Evolutionary conservation across 352 stramenopile genomes (phyloP), one percentile per base, ranked within the genome.

Genomic region (Globisporangium uncinulatum): DNA sequence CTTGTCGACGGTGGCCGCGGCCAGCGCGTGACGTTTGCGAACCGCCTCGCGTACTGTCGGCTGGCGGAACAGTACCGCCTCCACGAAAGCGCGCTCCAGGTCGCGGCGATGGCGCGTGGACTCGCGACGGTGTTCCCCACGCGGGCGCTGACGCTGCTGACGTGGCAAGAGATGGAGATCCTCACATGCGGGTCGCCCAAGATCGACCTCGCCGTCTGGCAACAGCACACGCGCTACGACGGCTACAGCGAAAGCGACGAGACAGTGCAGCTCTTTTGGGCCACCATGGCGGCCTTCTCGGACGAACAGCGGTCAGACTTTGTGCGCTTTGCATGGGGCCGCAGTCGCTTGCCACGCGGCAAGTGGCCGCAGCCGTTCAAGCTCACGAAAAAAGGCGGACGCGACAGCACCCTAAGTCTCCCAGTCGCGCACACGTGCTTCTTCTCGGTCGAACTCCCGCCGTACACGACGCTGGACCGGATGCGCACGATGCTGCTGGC

Each of bases 381-480:
- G 56, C 60, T 97, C n/a, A 96, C 79, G 29, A 94, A 92, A 51
- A 94, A 94, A 62, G 81, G 83, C 47, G 89, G 86, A 3, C 84
- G 87, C 20, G 87, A 97, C 63, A 76, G 72, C 52, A 87, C 64
- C 13, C 64, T 81, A 21, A 92, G 85, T 42, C 66, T 97, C n/a
- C 92, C 91, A 0, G 87, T 98, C 9, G 92, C 89, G 36, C 94
- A 98, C 71, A 98, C 94, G 46, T 98, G 94, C 69, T 98, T 98
- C 75, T 98, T 98, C 67, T 96, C 87, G 24, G 80, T 98, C 52
- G 94, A 98, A 65, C 64, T 98, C 31, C 94, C 94, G 32, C 86
- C 87, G 15, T 98, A 98, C 71, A 93, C 79, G 42, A 97, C 86
- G 3, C 75, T 87, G 44, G 84, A 97, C 31, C 86, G 84, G 48